These are phyloP conservation scores for Psidium friedrichsthalianum DNA, from an alignment of 345 rosid species.

Conservation along the genomic window DNA sequence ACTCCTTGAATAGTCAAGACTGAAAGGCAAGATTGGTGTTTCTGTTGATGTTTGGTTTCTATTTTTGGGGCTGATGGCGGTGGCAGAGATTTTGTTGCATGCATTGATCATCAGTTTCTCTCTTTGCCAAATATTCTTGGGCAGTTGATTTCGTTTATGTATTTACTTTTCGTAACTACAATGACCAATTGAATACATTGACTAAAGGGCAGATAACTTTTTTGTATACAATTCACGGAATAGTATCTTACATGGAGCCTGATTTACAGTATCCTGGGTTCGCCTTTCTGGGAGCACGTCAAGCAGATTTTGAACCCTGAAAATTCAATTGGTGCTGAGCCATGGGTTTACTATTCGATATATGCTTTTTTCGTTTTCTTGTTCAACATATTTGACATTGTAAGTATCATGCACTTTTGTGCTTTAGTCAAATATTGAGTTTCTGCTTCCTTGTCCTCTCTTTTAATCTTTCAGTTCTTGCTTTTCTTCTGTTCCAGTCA, in stretches of 20 bases:
- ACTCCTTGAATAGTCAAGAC: background rate
- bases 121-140: background rate
- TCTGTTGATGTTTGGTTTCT: background rate
- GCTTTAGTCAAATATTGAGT: background rate
- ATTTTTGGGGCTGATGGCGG: background rate
- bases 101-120: background rate
- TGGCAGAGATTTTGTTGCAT: background rate
- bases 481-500: background rate
- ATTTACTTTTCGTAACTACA: background rate
- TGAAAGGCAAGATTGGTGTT: background rate
- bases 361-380: slow-evolving; percentile 84
- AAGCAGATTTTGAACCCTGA: slow-evolving; percentile 85
- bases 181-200: background rate
- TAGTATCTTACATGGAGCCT: slow-evolving; percentile 14
- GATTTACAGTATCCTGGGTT: slow-evolving; percentile 57
- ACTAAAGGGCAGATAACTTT: background rate
- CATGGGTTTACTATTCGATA: slow-evolving; percentile 84
- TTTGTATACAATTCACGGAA: background rate
- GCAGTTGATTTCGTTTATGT: background rate
- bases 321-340: slow-evolving; percentile 75
- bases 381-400: slow-evolving; percentile 93
- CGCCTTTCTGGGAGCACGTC: slow-evolving; percentile 63
- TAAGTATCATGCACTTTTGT: slow-evolving; percentile 31
- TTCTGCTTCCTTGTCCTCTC: background rate
- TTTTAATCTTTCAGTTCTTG: background rate